Base-by-base conservation (phyloP, 2,329 filamentous ascomycete genomes). In the Zymoseptoria tritici region DNA sequence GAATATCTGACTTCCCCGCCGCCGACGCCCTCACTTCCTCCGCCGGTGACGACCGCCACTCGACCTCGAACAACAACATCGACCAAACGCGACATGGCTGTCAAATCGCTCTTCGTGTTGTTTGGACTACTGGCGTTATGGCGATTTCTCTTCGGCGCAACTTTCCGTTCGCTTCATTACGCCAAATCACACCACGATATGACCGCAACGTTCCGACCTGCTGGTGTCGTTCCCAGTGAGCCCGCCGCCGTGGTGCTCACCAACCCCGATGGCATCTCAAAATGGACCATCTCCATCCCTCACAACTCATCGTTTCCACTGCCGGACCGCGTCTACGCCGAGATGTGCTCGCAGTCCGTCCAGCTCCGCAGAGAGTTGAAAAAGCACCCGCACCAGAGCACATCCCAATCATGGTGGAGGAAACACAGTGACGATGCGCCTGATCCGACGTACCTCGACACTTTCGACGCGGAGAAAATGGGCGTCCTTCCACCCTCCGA, bases 271-370 rank as follows among this genome's bases (percentile, higher is more conserved):
- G 88, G 87, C 2, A 81, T 80, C 56, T 78, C 85, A 9, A 87
- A 83, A 71, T 95, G 91, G 91, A 94, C 90, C 0, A 83, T 95
- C 9, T 91, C 85, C 1, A 91, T 96, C 46, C 90, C 90, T 0
- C 78, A 81, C 6, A 80, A 80, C 59, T 78, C 81, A 52, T 77
- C 79, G 3, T 93, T 93, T 61, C 90, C 90, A 1, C 73, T 94
- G 2, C 74, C 79, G 0, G 81, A 83, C 20, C 74, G 80, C 9
- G 83, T 90, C 62, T 94, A 94, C 70, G 74, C 79, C 13, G 83
- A 87, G 50, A 86, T 95, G 60, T 89, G 87, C 70, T 77, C 79
- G 42, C 78, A 83, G 52, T 73, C 63, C 81, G 61, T 81, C 75
- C 69, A 78, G 71, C 57, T 79, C 75, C 72, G 69, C 21, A 65